phyloP scores from a whole-genome alignment of 2,329 filamentous ascomycete genomes.

The Pyrenophora seminiperda region DNA sequence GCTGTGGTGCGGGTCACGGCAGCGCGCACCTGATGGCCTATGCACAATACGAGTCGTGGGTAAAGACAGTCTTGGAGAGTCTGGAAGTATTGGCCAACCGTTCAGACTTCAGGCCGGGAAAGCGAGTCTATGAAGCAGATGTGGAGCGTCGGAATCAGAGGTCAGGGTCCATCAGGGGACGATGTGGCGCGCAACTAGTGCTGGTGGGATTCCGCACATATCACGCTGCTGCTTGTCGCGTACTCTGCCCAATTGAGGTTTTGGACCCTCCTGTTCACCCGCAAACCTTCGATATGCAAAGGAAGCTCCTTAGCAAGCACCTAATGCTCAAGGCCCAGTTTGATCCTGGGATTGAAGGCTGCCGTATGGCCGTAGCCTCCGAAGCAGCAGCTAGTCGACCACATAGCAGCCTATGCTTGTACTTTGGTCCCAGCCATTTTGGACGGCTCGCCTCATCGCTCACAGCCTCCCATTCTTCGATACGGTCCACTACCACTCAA shows the following conservation, averaged over 20 bases:
- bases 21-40: constrained; percentile 14
- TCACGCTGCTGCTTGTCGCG: constrained; percentile 14
- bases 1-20: constrained; percentile 12
- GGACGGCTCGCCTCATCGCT: constrained; percentile 22
- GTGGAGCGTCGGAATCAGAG: constrained; percentile 18
- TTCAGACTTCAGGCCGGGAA: constrained; percentile 14
- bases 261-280: constrained; percentile 14
- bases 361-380: constrained; percentile 2
- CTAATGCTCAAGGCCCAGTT: constrained; percentile 1
- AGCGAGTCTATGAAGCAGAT: constrained; percentile 11
- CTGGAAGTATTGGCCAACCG: constrained; percentile 13
- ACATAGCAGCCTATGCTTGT: not conserved
- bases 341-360: constrained; percentile 3
- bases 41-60: constrained; percentile 16
- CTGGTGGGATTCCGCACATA: constrained; percentile 14
- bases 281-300: constrained; percentile 9
- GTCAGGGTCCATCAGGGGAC: constrained; percentile 20
- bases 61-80: constrained; percentile 12
- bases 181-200: constrained; percentile 15
- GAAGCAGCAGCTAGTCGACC: constrained; percentile 1
- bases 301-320: not conserved
- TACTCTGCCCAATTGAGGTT: constrained; percentile 12
- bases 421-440: constrained; percentile 13
- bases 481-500: constrained; percentile 24
- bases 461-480: constrained; percentile 20